Base-by-base conservation (phyloP, 1,139 yeast species). In the Suhomyces ambrosiae region DNA sequence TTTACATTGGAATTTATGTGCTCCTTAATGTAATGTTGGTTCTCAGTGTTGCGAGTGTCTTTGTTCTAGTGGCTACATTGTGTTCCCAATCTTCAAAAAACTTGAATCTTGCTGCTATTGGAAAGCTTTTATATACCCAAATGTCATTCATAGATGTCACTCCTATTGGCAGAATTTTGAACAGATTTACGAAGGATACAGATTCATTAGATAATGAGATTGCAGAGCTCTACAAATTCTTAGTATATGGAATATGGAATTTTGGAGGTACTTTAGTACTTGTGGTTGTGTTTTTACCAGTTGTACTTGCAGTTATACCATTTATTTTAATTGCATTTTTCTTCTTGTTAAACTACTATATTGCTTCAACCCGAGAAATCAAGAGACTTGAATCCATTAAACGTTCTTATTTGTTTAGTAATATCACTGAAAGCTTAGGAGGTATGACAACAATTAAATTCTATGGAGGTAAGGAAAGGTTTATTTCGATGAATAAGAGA, bases 141-240 rank as follows among this genome's bases (percentile, higher is more conserved):
- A 76, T 78, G 80, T 55, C 74, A 16, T 79, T 68, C 47, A 66
- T 79, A 66, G 86, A 80, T 57, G 63, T 73, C n/a, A 78, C 83
- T 0, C 85, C 85, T 6, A 65, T 76, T 59, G 86, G 92, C 4
- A 70, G 92, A 45, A 76, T 84, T 37, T 61, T 84, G 52, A 84
- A 83, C 55, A 64, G 92, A 43, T 82, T 82, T 55, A 47, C 90
- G 0, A 87, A 86, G 53, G 96, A 88, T 59, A 83, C 94, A 0
- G 95, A 87, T 54, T 80, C 82, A 24, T 64, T 87, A 49, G 96
- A 88, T 56, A 85, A 84, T 54, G 88, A 83, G 52, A 65, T 82
- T 38, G 76, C 81, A 27, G 84, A 80, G 47, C 80, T 76, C 53
- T 48, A 76, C 33, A 68, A 85, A 50, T 53, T 79, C 41, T 60